Base-by-base conservation (phyloP, 495 filamentous ascomycete genomes). In the Cairneyella variabilis region DNA sequence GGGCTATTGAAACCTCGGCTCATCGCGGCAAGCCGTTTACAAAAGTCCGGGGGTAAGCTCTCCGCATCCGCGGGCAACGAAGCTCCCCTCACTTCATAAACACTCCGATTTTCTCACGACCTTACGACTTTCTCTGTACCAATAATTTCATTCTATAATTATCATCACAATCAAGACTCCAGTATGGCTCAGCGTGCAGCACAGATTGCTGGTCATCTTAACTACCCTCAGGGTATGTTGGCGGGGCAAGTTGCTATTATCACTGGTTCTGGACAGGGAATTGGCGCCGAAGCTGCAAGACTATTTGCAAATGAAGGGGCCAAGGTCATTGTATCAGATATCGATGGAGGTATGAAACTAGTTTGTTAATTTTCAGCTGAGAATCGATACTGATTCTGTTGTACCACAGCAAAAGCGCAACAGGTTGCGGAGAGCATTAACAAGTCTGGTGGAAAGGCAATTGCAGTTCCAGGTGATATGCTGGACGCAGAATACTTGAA, bases 301-400 rank as follows among this genome's bases (percentile, higher is more conserved):
- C 68, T 92, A 7, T 95, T 95, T 62, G 89, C 87, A 23, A 89
- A 88, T 54, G 90, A 95, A 64, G 90, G 90, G 18, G 88, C 89
- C 0, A 89, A 84, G 64, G 89, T 93, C 2, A 70, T 95, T 2
- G 72, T 95, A 43, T 82, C 88, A 18, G 90, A 93, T 70, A 87
- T 93, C 55, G 90, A 93, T 68, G 78, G 64, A 17, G 72, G 84
- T 87, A 72, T 53, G 74, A 66, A 10, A 21, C 36, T n/a, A n/a
- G n/a, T n/a, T n/a, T n/a, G n/a, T n/a, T n/a, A n/a, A n/a, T n/a
- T n/a, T n/a, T n/a, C n/a, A n/a, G n/a, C n/a, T n/a, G n/a, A 48
- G 6, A 27, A 1, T 16, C 30, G 20, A 38, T 51, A 14, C 58
- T 68, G 51, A 66, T 27, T 10, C 1, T n/a, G 2, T 2, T 28